Percentiles rank a stretch among this genome's conserved stretches.
Evolutionary conservation across 331 rosid species (phyloP).

Genomic region (Quercus lobata): DNA sequence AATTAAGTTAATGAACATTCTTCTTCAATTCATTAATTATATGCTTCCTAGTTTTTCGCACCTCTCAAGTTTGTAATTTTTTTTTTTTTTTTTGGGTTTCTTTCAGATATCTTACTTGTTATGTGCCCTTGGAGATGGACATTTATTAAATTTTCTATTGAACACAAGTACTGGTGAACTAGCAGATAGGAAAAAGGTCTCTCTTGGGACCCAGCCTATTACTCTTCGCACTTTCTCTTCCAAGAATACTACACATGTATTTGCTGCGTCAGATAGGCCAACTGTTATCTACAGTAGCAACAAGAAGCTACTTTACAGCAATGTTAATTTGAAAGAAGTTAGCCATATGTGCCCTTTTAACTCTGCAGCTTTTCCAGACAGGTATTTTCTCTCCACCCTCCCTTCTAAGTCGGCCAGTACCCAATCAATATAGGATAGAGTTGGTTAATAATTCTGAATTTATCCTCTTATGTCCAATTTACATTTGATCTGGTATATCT

Average conservation of each 20-base stretch:
- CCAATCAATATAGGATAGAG: too few relatives aligned
- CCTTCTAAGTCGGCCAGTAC: too few relatives aligned
- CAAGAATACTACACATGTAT: conserved; percentile 85
- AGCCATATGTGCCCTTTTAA: conserved; percentile 96
- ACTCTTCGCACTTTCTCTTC: conserved; percentile 89
- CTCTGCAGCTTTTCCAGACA: conserved; percentile 84
- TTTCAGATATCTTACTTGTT: conserved; percentile 79
- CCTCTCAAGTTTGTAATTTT: background rate
- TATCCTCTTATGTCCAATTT: background rate
- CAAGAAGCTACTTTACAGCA: conserved; percentile 86
- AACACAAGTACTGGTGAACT: conserved; percentile 72
- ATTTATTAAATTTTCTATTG: conserved; percentile 76
- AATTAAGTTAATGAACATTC: background rate
- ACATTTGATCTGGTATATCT: background rate
- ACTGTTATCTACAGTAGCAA: conserved; percentile 92
- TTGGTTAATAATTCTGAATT: too few relatives aligned
- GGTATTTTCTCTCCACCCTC: background rate
- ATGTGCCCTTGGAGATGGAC: conserved; percentile 96
- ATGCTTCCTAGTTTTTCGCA: background rate
- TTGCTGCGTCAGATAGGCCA: conserved; percentile 95
- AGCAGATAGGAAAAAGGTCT: conserved; percentile 87
- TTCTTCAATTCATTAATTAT: background rate
- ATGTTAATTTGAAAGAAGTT: conserved; percentile 92
- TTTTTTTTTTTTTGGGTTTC: conserved; percentile 2
- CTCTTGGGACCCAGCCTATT: conserved; percentile 95